phyloP scores from a whole-genome alignment of 352 stramenopile genomes.

The Globisporangium heterothallicum region DNA sequence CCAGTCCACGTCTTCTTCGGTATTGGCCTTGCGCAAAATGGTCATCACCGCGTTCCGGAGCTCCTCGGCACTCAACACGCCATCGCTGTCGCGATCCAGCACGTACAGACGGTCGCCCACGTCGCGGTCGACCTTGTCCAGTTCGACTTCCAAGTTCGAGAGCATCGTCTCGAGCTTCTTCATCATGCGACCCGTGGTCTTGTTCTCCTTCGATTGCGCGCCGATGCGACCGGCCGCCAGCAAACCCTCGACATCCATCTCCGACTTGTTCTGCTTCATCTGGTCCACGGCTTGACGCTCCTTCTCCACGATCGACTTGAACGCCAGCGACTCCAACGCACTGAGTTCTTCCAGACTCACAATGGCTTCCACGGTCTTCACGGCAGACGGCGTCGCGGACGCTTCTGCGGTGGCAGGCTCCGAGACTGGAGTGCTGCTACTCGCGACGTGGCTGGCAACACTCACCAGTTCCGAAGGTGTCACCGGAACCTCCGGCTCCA shows the following conservation, averaged over 20 bases:
- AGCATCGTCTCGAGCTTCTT: constrained; percentile 92
- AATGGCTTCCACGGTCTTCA: constrained; percentile 69
- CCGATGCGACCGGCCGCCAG: constrained; percentile 77
- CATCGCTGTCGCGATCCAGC: constrained; percentile 96
- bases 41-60: constrained; percentile 93
- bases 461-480: background rate
- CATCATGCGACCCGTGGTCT: constrained; percentile 89
- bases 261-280: constrained; percentile 85
- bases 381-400: constrained; percentile 13
- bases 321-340: constrained; percentile 78
- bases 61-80: constrained; percentile 93
- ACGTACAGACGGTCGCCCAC: constrained; percentile 98
- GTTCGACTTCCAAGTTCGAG: constrained; percentile 90
- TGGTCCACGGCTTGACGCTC: constrained; percentile 80
- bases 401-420: too few relatives aligned
- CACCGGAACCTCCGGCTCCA: constrained; percentile 15
- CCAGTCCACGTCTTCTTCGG: constrained; percentile 93
- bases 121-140: constrained; percentile 93
- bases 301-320: constrained; percentile 85
- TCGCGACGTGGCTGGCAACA: background rate
- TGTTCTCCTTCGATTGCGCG: constrained; percentile 78
- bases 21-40: constrained; percentile 92
- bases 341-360: constrained; percentile 78
- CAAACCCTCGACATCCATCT: constrained; percentile 84
- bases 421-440: background rate